Evolutionary conservation across 768 basidiomycete species (phyloP), one percentile per base, ranked within the genome.

Genomic region (Boletus eberwhitei): DNA sequence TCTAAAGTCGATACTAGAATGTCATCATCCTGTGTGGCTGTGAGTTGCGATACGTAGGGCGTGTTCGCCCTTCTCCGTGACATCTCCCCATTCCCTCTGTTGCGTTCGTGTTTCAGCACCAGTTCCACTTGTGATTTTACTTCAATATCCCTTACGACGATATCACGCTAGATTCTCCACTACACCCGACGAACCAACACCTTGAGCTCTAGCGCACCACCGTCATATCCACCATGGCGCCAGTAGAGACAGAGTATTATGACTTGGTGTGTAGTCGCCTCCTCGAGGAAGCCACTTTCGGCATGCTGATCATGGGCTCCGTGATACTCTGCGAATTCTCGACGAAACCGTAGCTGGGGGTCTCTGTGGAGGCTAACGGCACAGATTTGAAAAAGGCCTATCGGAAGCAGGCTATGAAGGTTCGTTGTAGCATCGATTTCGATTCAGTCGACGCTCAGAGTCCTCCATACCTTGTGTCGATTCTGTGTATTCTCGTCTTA

Each of bases 301-400:
- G 29, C 24, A 9, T 31, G 26, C 46, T 61, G 32, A 63, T 52
- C 17, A 7, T 48, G 21, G n/a, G 9, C 35, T 45, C 21, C 17
- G 17, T 41, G 24, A 32, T 44, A 2, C 41, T 17, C 37, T 39
- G 26, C 13, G 11, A 21, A 54, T 19, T 9, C 51, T 49, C 17
- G 43, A 35, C 17, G 43, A 35, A 34, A 46, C 16, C 41, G 36
- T 68, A 92, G 90, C 76, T 94, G 37, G 85, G 79, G 21, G 88
- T 94, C 17, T 56, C 77, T 1, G 76, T 82, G 32, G 88, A 93
- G 64, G 90, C 81, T 35, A 82, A 84, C 61, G 90, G 92, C 59
- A 88, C 83, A 0, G 82, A 85, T 52, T 73, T 98, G 60, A 98
- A 98, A 80, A 98, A 94, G 73, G 95, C 90, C 2, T 98, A 98